Evolutionary conservation across 164 flowering plant species (phyloP), one percentile per base, ranked within the genome.

Genomic region (Sedum album): DNA sequence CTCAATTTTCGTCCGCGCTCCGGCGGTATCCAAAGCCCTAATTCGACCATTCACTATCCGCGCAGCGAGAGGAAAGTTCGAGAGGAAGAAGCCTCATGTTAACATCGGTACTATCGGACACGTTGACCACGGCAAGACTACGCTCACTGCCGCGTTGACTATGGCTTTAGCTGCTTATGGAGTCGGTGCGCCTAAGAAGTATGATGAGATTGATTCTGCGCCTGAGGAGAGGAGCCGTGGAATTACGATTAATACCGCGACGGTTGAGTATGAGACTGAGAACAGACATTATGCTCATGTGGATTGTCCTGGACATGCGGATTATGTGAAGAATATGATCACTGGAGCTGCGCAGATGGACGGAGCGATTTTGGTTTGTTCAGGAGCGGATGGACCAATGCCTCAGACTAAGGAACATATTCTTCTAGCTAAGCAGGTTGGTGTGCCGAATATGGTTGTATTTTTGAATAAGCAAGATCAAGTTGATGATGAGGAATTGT

Each of bases 321-420:
- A 86, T 64, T 86, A 86, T 30, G 86, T 86, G 26, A 84, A 86
- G 82, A 86, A 86, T 72, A 86, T 86, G 90, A 86, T 86, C 30
- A 85, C 87, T n/a, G 89, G 89, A 1, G 89, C 89, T n/a, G 87
- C 89, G 11, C 87, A 85, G 71, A 85, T 86, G 90, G 90, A 86
- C 70, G 90, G 90, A 0, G 90, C 86, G 0, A 86, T 86, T 18
- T 73, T 86, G 11, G 90, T 86, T 7, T 81, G 79, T 9, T 84
- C 88, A 26, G 88, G 88, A 13, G 86, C 88, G 14, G 88, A 86
- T 38, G 90, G 90, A 0, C 88, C 90, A 2, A 86, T 86, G 90
- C 90, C 88, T 0, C 90, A 84, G 76, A 86, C 91, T 0, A 86
- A 84, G 57, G 91, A 86, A 70, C 91, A 86, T 69, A 83, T 86